Conservation (phyloP, 2,329 filamentous ascomycete species). For the Ophiostoma ulmi region DNA sequence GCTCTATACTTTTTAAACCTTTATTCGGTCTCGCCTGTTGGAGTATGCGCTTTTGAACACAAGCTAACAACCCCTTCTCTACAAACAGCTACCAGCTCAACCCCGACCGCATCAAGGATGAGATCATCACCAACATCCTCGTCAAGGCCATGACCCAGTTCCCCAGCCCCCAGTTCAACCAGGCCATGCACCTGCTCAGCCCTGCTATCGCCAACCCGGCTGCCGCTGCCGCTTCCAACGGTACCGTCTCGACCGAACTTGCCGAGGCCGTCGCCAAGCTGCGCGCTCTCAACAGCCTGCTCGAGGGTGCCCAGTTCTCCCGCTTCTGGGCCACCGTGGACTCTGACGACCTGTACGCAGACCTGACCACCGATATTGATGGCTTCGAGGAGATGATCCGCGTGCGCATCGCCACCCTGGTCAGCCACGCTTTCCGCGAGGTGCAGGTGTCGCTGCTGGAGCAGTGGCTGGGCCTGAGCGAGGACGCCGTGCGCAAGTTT, state of each 20-base stretch:
- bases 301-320: conserved; percentile 84
- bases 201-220: conserved; percentile 64
- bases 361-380: conserved; percentile 86
- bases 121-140: conserved; percentile 97
- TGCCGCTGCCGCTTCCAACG: conserved; percentile 48
- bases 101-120: conserved; percentile 92
- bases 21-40: conserved; percentile 1
- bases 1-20: conserved; percentile 25
- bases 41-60: no score
- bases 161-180: conserved; percentile 89
- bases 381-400: conserved; percentile 95
- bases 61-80: background rate
- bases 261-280: conserved; percentile 90
- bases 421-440: conserved; percentile 75
- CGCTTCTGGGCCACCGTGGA: conserved; percentile 91
- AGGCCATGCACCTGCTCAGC: conserved; percentile 88
- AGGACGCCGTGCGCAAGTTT: conserved; percentile 68
- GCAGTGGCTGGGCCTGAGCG: conserved; percentile 66
- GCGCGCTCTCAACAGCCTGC: conserved; percentile 73
- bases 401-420: conserved; percentile 79
- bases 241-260: conserved; percentile 56
- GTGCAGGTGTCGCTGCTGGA: conserved; percentile 63
- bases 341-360: conserved; percentile 90
- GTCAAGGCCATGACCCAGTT: conserved; percentile 97
- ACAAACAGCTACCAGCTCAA: conserved; percentile 90